Conservation (phyloP, 768 basidiomycete species). For the Leccinum boreale region DNA sequence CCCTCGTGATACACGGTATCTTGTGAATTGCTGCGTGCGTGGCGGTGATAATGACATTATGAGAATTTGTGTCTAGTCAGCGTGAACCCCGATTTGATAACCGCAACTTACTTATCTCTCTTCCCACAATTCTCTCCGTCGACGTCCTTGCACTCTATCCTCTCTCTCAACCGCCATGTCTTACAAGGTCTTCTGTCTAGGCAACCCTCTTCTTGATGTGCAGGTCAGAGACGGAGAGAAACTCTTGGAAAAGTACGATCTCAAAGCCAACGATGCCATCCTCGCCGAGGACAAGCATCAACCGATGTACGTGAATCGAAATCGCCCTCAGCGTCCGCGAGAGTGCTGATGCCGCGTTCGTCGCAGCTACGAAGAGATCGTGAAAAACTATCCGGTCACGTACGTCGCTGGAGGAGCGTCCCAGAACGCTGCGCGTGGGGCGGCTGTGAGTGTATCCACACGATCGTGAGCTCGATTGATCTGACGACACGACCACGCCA, state of each 20-base stretch:
- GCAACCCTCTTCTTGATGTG: conserved; percentile 96
- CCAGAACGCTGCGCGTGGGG: conserved; percentile 95
- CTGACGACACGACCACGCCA: conserved; percentile 26
- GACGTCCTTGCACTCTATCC: conserved; percentile 9
- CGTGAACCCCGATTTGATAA: neutral
- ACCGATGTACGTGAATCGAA: conserved; percentile 54
- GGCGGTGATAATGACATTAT: neutral
- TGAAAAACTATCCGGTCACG: conserved; percentile 67
- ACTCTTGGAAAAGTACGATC: conserved; percentile 82
- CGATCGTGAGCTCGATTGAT: neutral
- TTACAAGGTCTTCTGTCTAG: conserved; percentile 81
- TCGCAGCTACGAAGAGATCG: conserved; percentile 83
- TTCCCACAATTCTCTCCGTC: conserved; percentile 11
- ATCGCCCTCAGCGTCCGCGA: neutral
- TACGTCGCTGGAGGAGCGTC: conserved; percentile 98
- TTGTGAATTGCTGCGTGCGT: neutral
- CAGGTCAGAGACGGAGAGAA: conserved; percentile 85
- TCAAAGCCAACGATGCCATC: conserved; percentile 95
- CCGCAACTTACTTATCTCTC: neutral
- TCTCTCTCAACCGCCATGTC: conserved; percentile 37
- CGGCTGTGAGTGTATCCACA: conserved; percentile 64
- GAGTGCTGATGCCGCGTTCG: neutral
- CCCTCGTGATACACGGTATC: neutral
- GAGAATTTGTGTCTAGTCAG: neutral
- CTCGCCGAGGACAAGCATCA: conserved; percentile 87